Conservation (phyloP, 129 eudicot species). For the Flaveria trinervia region DNA sequence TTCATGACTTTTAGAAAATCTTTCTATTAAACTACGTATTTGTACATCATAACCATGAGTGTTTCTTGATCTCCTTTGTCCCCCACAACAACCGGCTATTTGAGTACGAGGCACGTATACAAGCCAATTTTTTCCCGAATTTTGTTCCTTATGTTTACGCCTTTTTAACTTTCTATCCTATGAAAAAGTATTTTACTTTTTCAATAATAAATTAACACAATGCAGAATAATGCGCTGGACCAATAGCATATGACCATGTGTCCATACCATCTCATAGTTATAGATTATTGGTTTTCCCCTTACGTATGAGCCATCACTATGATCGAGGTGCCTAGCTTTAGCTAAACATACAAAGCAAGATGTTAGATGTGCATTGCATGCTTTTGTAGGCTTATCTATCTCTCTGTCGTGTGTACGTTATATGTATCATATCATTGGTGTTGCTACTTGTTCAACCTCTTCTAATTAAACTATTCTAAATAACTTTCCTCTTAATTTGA, state of each 20-base stretch:
- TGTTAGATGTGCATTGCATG: neutral
- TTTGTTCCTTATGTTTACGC: constrained; percentile 18
- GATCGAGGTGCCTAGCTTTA: neutral
- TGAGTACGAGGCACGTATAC: constrained; percentile 50
- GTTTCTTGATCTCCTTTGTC: neutral
- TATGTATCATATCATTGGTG: neutral
- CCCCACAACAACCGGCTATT: constrained; percentile 42
- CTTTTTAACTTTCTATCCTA: constrained; percentile 12
- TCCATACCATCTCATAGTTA: constrained; percentile 13
- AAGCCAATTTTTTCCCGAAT: constrained; percentile 36
- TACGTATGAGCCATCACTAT: constrained; percentile 6
- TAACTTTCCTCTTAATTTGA: no score
- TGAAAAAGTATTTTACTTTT: constrained; percentile 6
- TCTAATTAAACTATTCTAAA: neutral
- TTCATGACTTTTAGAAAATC: no score
- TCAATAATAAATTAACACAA: neutral
- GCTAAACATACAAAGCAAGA: constrained; percentile 1
- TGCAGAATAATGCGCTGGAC: constrained; percentile 12
- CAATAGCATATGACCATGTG: neutral
- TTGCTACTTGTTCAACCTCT: neutral
- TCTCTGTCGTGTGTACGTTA: neutral
- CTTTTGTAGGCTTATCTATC: constrained; percentile 6
- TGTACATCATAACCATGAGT: neutral
- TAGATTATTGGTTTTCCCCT: neutral
- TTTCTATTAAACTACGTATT: no score